phyloP scores from a whole-genome alignment of 106 monocot genomes.

The Acorus calamus region DNA sequence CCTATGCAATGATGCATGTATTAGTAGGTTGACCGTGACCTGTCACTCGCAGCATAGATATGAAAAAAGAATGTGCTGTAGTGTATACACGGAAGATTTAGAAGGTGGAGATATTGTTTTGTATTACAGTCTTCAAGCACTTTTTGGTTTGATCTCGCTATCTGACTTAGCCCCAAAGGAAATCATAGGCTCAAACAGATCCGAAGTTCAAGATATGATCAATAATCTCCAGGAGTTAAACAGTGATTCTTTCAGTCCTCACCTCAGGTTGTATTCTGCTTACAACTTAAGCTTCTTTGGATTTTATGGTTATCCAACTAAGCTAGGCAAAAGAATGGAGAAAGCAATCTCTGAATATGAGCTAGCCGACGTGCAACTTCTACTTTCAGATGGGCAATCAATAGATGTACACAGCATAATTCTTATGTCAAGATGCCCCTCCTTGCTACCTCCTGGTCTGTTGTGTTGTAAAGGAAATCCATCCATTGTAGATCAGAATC shows the following conservation, averaged over 20 bases:
- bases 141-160: conserved; percentile 47
- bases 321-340: conserved; percentile 47
- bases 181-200: neutral
- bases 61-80: conserved; percentile 52
- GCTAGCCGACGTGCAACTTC: conserved; percentile 53
- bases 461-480: conserved; percentile 9
- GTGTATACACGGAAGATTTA: conserved; percentile 22
- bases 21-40: conserved; percentile 30
- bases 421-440: conserved; percentile 49
- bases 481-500: conserved; percentile 6
- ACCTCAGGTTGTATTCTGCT: conserved; percentile 38
- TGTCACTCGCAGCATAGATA: conserved; percentile 32
- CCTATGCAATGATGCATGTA: conserved; percentile 32
- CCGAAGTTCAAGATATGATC: conserved; percentile 18
- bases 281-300: conserved; percentile 64
- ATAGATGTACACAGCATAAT: conserved; percentile 51
- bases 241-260: conserved; percentile 20
- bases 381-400: conserved; percentile 32
- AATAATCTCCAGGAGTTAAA: conserved; percentile 32
- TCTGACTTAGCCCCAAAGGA: conserved; percentile 11
- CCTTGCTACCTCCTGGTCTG: conserved; percentile 36
- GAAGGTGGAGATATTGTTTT: conserved; percentile 47
- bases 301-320: conserved; percentile 53
- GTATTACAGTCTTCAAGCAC: conserved; percentile 59
- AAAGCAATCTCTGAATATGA: conserved; percentile 37